These are phyloP conservation scores for Alternaria sp. DNA, from an alignment of 2,329 filamentous ascomycete genomes.

Conservation along the genomic window DNA sequence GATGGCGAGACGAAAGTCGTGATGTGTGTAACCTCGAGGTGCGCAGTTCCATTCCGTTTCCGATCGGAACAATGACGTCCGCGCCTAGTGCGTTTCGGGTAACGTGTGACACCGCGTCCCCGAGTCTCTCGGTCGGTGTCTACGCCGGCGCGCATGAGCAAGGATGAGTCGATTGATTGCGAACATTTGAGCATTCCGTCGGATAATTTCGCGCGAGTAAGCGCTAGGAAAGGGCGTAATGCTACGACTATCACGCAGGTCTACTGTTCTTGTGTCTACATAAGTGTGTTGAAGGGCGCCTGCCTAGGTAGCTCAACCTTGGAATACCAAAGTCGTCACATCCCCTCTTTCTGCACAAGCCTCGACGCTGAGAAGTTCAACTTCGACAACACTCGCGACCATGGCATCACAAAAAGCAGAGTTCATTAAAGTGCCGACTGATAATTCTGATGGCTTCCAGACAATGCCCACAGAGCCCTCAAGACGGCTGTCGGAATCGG, in stretches of 20 bases:
- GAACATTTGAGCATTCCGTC: neutral
- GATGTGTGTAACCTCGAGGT: too few relatives aligned
- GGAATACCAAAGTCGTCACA: neutral
- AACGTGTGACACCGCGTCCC: neutral
- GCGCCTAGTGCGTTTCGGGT: too few relatives aligned
- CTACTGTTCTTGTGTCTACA: neutral
- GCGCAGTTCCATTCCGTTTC: too few relatives aligned
- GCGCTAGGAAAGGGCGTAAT: neutral
- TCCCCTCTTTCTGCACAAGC: rapidly evolving
- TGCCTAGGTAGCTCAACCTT: neutral
- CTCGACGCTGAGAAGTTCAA: rapidly evolving
- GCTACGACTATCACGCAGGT: neutral
- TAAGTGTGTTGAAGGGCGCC: neutral
- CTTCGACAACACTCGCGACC: neutral
- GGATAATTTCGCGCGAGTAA: neutral
- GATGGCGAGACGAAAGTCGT: too few relatives aligned
- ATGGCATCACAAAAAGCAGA: conserved; percentile 24
- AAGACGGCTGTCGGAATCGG: conserved; percentile 22
- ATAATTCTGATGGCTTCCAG: conserved; percentile 8
- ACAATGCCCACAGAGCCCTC: conserved; percentile 28
- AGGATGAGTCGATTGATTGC: neutral
- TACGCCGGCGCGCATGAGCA: neutral
- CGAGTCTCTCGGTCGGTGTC: neutral
- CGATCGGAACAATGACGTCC: too few relatives aligned
- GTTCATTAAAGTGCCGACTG: conserved; percentile 22